Evolutionary conservation across 495 filamentous ascomycete species (phyloP), one percentile per base, ranked within the genome.

Genomic region (Penicillium atrosanguineum): DNA sequence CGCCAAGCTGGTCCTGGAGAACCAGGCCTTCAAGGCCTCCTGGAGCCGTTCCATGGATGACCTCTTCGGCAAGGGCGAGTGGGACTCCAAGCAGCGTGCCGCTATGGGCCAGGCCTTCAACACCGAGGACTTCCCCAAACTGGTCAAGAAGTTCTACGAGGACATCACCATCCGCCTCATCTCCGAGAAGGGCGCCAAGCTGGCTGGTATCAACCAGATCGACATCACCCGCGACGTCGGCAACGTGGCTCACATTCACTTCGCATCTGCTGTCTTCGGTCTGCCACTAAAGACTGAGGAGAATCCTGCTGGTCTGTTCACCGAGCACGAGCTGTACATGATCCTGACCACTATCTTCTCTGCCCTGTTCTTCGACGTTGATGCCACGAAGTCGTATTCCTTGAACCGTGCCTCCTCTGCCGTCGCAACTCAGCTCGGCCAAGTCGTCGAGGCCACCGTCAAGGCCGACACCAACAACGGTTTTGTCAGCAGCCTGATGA

Each of bases 161-260:
- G 71, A 86, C 39, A 82, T 77, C 18, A 91, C 86, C 0, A 68
- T 82, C 20, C 73, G 80, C 23, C 75, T 94, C 16, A 77, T 95
- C 53, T 68, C 77, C 5, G 77, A 83, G 45, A 85, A 87, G 52
- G 80, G 77, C 26, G 87, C 84, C 71, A 80, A 80, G 25, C 61
- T 78, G 48, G 79, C 71, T 12, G 78, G 74, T 4, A 71, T 75
- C 31, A 83, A 83, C 52, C 85, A 90, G 62, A 76, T 91, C n/a
- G 90, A 95, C 47, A 79, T 91, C 31, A 79, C 89, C 20, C 80
- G 86, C 45, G 88, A 94, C 59, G 79, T 93, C 23, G 87, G 85
- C 43, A 92, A 91, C 60, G 57, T 90, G 6, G 86, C 82, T 0
- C 85, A 85, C 4, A 81, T 87, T 7, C 80, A 87, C 60, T 92